A percentile compares a stretch with the other conserved stretches of the same genome.
Evolutionary conservation across 768 basidiomycete genomes (phyloP).

Genomic region (Russula abietina): DNA sequence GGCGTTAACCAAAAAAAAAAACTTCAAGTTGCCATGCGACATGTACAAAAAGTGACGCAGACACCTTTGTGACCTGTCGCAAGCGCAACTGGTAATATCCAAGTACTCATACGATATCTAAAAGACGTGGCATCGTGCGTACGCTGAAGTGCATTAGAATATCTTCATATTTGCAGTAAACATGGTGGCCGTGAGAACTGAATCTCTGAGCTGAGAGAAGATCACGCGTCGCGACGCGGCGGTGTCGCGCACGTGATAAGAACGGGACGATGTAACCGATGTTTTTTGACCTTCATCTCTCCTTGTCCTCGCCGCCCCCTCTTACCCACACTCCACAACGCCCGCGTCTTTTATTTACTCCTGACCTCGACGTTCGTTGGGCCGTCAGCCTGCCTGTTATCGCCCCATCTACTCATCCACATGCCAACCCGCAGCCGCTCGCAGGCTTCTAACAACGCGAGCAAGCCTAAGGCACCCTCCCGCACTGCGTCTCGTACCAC

Average conservation of each 20-base stretch:
- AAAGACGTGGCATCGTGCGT: no score
- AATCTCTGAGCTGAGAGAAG: no score
- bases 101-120: no score
- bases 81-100: neutral
- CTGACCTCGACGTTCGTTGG: neutral
- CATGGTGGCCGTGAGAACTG: no score
- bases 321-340: neutral
- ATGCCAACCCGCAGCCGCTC: constrained; percentile 22
- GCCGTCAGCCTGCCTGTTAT: neutral
- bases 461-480: constrained; percentile 17
- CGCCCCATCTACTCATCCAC: neutral
- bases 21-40: no score
- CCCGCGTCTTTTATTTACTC: neutral
- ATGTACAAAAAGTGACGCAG: no score
- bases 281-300: neutral
- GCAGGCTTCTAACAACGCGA: constrained; percentile 12
- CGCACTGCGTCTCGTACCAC: constrained; percentile 18
- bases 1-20: no score
- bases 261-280: no score
- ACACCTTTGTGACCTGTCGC: no score
- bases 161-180: no score
- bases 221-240: constrained; percentile 16
- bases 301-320: neutral
- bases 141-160: no score
- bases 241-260: constrained; percentile 8